Evolutionary conservation across 1,139 yeast species (phyloP).

Genomic region (Yamadazyma taylorii): DNA sequence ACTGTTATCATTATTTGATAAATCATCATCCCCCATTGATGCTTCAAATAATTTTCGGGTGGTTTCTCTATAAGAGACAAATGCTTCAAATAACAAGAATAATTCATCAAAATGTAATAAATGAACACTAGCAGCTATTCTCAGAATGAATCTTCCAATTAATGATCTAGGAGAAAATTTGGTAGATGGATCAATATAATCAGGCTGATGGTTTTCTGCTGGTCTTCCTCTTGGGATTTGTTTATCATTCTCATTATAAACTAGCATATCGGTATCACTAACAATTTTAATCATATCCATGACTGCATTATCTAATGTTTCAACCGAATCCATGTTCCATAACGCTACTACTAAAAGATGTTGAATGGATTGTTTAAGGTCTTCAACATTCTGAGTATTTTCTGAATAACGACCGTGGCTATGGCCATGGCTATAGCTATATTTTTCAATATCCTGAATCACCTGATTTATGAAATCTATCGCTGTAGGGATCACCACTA

Average conservation of each 20-base stretch:
- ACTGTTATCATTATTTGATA: not conserved
- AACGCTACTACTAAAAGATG: slow-evolving; percentile 16
- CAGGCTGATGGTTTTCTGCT: no score
- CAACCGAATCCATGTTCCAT: slow-evolving; percentile 39
- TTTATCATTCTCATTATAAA: slow-evolving; percentile 4
- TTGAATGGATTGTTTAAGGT: not conserved
- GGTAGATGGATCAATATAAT: not conserved
- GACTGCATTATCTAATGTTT: slow-evolving; percentile 27
- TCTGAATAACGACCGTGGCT: no score
- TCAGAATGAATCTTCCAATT: slow-evolving; percentile 37
- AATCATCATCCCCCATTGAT: not conserved
- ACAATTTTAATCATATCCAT: slow-evolving; percentile 11
- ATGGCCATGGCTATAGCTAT: slow-evolving; percentile 1
- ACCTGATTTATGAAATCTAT: slow-evolving; percentile 24
- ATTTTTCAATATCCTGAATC: slow-evolving; percentile 7
- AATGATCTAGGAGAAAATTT: slow-evolving; percentile 34
- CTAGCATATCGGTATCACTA: slow-evolving; percentile 6
- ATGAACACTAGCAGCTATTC: slow-evolving; percentile 49
- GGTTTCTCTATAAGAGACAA: slow-evolving; percentile 49
- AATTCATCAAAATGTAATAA: slow-evolving; percentile 61
- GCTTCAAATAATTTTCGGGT: slow-evolving; percentile 22
- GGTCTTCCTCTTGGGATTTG: no score
- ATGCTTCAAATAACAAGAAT: slow-evolving; percentile 52
- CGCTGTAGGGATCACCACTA: slow-evolving; percentile 30
- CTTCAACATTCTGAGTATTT: slow-evolving; percentile 3